phyloP scores from a whole-genome alignment of 192 early-diverging fungal genomes.

The Coemansia sp. region DNA sequence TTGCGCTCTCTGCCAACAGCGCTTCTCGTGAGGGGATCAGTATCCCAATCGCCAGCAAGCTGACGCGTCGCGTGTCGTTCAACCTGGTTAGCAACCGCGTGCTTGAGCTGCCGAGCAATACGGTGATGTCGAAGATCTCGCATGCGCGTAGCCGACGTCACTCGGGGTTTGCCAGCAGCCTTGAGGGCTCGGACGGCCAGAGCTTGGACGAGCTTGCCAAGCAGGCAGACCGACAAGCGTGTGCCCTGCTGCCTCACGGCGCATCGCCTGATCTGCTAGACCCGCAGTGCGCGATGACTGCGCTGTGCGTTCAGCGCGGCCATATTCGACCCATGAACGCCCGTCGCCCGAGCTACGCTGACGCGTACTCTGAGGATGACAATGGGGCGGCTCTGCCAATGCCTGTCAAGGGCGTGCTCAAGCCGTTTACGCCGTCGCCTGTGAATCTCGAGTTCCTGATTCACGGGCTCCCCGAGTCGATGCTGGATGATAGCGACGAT shows the following conservation, averaged over 20 bases:
- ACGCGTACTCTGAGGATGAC: background rate
- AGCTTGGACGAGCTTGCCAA: conserved; percentile 21
- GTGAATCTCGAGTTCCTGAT: conserved; percentile 29
- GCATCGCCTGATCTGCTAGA: conserved; percentile 48
- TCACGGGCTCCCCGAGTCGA: conserved; percentile 15
- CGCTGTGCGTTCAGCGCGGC: conserved; percentile 50
- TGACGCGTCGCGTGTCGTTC: conserved; percentile 50
- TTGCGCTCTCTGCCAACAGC: conserved; percentile 4
- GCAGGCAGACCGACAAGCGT: conserved; percentile 34
- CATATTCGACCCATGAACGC: conserved; percentile 41
- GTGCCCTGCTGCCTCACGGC: conserved; percentile 45
- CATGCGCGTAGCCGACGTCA: conserved; percentile 30
- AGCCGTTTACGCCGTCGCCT: conserved; percentile 48
- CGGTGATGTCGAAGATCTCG: conserved; percentile 43
- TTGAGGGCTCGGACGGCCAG: conserved; percentile 14
- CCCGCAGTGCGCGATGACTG: conserved; percentile 40
- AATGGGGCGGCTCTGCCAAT: background rate
- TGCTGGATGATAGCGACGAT: conserved; percentile 4
- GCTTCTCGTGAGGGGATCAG: conserved; percentile 8
- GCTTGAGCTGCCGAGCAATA: conserved; percentile 49
- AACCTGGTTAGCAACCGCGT: conserved; percentile 47
- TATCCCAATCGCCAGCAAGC: conserved; percentile 20
- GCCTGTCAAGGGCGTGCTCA: conserved; percentile 40
- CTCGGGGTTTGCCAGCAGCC: conserved; percentile 15
- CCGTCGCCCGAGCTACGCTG: background rate